phyloP scores from a whole-genome alignment of 2,329 filamentous ascomycete species.

The Mycosphaerella sp. region DNA sequence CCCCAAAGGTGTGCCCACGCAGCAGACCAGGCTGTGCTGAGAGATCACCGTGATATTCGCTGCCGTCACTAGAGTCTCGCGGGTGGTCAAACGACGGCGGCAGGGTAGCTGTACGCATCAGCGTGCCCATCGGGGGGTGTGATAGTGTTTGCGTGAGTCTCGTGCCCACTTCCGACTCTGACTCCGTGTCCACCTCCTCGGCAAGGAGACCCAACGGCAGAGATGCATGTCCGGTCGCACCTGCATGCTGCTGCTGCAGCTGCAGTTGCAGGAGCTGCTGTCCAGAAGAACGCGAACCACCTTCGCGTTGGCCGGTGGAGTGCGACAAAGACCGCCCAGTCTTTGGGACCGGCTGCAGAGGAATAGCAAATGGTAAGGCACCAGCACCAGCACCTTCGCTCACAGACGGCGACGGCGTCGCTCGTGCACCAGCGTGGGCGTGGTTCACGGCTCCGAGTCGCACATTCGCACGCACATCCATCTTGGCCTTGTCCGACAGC shows the following conservation, averaged over 20 bases:
- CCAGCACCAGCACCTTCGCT: slow-evolving; percentile 41
- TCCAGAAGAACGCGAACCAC: slow-evolving; percentile 10
- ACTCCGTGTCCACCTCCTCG: slow-evolving; percentile 28
- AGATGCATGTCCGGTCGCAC: slow-evolving; percentile 18
- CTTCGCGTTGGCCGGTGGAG: slow-evolving; percentile 50
- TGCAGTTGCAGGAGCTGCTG: not conserved
- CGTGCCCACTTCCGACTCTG: slow-evolving; percentile 21
- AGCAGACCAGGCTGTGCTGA: slow-evolving; percentile 15
- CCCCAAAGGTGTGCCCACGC: slow-evolving; percentile 23
- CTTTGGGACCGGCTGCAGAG: slow-evolving; percentile 82
- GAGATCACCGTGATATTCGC: slow-evolving; percentile 18
- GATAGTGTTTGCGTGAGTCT: slow-evolving; percentile 30
- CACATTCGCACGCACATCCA: slow-evolving; percentile 26
- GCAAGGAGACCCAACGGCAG: slow-evolving; percentile 28
- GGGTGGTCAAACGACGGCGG: slow-evolving; percentile 22
- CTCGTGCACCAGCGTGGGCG: slow-evolving; percentile 25
- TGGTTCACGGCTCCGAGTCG: slow-evolving; percentile 31
- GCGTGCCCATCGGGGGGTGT: slow-evolving; percentile 28
- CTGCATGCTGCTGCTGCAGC: slow-evolving; percentile 7
- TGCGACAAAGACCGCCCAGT: slow-evolving; percentile 95
- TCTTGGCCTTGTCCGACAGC: slow-evolving; percentile 27
- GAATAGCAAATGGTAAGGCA: slow-evolving; percentile 74
- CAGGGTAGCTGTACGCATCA: slow-evolving; percentile 30
- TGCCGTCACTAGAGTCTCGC: slow-evolving; percentile 17
- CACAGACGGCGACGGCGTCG: slow-evolving; percentile 31